These are phyloP conservation scores for Caloboletus firmus DNA, from an alignment of 1,284 basidiomycete species.

Conservation along the genomic window DNA sequence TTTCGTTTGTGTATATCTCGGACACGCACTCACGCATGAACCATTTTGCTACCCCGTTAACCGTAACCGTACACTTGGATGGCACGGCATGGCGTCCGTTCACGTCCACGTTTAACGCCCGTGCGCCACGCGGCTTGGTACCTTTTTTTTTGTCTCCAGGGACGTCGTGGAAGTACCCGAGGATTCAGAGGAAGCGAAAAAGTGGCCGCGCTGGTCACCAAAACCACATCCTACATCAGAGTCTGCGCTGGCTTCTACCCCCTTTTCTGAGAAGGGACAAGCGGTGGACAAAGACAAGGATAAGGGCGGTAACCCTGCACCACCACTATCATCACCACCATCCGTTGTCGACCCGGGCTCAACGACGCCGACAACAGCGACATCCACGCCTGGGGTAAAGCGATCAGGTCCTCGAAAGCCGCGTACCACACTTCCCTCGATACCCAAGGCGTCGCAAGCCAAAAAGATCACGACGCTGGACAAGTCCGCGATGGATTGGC, in stretches of 20 bases:
- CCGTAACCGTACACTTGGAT: too few species aligned
- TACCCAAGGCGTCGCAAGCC: constrained; percentile 52
- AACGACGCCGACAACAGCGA: constrained; percentile 12
- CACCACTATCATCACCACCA: constrained; percentile 7
- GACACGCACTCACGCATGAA: neutral
- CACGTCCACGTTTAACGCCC: neutral
- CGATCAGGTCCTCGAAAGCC: constrained; percentile 65
- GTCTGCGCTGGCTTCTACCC: neutral
- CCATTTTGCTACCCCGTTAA: neutral
- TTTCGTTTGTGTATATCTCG: neutral
- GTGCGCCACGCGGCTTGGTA: neutral
- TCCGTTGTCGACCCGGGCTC: constrained; percentile 12
- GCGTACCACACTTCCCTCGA: constrained; percentile 50
- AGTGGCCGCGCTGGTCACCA: constrained; percentile 60
- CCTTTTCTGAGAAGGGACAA: neutral
- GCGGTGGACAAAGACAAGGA: neutral
- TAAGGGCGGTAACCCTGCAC: neutral
- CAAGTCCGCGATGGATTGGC: constrained; percentile 84
- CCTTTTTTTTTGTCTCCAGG: constrained; percentile 40
- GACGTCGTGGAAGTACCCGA: constrained; percentile 71
- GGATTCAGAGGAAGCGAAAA: constrained; percentile 69
- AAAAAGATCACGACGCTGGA: constrained; percentile 80
- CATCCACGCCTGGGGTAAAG: constrained; percentile 30
- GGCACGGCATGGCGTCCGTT: neutral
- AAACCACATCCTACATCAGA: constrained; percentile 21